Evolutionary conservation across 2,329 filamentous ascomycete species (phyloP).

Genomic region (Penicillium rolfsii): DNA sequence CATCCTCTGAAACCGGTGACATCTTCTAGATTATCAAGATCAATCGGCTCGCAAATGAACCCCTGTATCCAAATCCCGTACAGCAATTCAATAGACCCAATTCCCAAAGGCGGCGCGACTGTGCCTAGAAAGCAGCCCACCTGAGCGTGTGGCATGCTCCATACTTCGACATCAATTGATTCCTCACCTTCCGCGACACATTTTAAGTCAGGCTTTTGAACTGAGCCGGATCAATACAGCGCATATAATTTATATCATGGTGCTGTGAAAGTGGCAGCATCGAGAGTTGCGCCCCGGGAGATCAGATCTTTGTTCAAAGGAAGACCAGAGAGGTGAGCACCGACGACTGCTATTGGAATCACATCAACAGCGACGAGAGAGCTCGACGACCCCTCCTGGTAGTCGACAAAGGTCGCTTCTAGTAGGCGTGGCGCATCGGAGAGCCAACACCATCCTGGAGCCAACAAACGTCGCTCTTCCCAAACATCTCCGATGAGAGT

Average conservation of each 20-base stretch:
- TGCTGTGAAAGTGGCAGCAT: conserved; percentile 6
- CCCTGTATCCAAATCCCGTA: conserved; percentile 11
- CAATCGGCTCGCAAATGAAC: conserved; percentile 14
- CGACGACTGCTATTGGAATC: conserved; percentile 10
- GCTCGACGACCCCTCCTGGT: background rate
- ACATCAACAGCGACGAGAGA: background rate
- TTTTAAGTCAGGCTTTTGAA: conserved; percentile 8
- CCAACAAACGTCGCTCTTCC: conserved; percentile 10
- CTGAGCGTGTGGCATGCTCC: conserved; percentile 5
- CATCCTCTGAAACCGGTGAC: conserved; percentile 12
- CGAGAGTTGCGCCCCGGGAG: conserved; percentile 10
- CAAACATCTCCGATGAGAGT: conserved; percentile 6
- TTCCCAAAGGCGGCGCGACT: conserved; percentile 9
- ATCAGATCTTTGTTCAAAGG: conserved; percentile 14
- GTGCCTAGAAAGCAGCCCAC: conserved; percentile 13
- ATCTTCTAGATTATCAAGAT: conserved; percentile 8
- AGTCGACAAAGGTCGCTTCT: background rate
- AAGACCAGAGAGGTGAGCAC: conserved; percentile 15
- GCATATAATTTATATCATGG: conserved; percentile 12
- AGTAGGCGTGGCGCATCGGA: background rate
- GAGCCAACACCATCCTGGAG: background rate
- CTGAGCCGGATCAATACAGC: background rate
- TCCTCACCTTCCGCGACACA: conserved; percentile 8
- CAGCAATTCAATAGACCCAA: conserved; percentile 12
- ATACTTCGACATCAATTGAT: conserved; percentile 15